Evolutionary conservation across 2,329 filamentous ascomycete species (phyloP), one percentile per base, ranked within the genome.

Genomic region (Hypoxylon sp.): DNA sequence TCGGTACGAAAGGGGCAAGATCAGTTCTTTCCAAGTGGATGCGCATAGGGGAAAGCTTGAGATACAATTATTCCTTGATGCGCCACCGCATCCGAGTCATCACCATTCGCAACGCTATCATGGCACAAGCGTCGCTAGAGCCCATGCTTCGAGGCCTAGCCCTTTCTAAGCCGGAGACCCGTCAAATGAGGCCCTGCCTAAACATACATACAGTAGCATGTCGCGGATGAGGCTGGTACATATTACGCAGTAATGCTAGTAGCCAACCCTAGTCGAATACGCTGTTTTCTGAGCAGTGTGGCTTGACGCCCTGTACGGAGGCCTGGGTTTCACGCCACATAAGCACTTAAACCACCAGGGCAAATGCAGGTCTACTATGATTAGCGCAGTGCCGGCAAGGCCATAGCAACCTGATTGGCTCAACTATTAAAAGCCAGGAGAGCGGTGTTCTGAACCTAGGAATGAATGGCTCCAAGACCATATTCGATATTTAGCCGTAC

Each of bases 221-320:
- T 46, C 31, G 48, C 59, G 44, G 60, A 55, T 55, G 59, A 58
- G 37, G 24, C 62, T 47, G 44, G 42, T 44, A 59, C 51, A 47
- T 47, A n/a, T n/a, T n/a, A n/a, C n/a, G n/a, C n/a, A n/a, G n/a
- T n/a, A 8, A 51, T 35, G 39, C 54, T 54, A 46, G 29, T 27
- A 42, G 10, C 47, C 50, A 50, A 50, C 42, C 35, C 50, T 17
- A 35, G 31, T 44, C 10, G 37, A 42, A 21, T 15, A 31, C 8
- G 17, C 21, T 53, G 35, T 51, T 27, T 27, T 32, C 37, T 39
- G 6, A 42, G 35, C 48, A 32, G 32, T 68, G 68, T 68, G 68
- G 68, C 68, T 70, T 70, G 55, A 66, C 51, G 60, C 52, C 48
- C 62, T 57, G 21, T 58, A 35, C n/a, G 37, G 59, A 54, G 48